phyloP scores from a whole-genome alignment of 202 grass and related monocot genomes.

The Digitaria exilis region DNA sequence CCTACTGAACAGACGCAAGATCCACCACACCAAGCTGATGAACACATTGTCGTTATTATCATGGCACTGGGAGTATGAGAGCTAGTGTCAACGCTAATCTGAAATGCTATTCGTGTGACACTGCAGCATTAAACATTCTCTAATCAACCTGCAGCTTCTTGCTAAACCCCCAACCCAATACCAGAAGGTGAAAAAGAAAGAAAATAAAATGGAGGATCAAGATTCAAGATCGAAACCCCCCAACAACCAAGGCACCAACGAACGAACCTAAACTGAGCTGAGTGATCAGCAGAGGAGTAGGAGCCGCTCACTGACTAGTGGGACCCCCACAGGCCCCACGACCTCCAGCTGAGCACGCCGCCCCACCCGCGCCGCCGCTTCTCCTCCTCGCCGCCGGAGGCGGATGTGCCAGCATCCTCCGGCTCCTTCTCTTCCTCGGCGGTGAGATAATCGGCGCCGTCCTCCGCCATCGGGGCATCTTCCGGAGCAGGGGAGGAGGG shows the following conservation, averaged over 20 bases:
- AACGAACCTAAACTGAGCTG: conserved; percentile 17
- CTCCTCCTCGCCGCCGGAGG: conserved; percentile 7
- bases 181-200: neutral
- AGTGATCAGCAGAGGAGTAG: neutral
- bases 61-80: neutral
- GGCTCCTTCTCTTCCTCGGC: neutral
- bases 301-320: conserved; percentile 17
- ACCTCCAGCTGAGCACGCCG: conserved; percentile 35
- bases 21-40: neutral
- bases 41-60: neutral
- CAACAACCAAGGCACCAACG: conserved; percentile 7
- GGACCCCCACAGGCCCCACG: conserved; percentile 44
- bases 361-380: conserved; percentile 43
- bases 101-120: neutral
- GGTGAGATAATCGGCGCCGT: neutral
- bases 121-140: neutral
- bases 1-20: neutral
- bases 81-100: neutral
- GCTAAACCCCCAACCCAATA: neutral
- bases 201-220: neutral
- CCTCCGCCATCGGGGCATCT: conserved; percentile 6
- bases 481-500: neutral
- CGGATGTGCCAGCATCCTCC: neutral
- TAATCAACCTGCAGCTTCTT: neutral
- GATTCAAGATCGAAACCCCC: neutral